Conservation (phyloP, 768 basidiomycete species). For the Boletus tomentosulus region DNA sequence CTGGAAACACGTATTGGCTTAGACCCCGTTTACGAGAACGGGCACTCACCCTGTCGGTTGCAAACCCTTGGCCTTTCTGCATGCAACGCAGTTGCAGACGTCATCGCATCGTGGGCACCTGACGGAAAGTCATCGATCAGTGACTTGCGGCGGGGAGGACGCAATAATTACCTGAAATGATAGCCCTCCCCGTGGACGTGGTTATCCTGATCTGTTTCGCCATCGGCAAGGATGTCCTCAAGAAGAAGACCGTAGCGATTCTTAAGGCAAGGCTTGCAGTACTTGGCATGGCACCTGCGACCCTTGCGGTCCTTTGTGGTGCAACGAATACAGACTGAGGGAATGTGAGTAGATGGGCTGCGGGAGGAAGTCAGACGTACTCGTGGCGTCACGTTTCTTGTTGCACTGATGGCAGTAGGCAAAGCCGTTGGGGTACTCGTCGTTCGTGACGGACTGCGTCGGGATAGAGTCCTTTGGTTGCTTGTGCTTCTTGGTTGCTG, state of each 20-base stretch:
- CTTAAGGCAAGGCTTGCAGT: constrained; percentile 62
- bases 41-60: constrained; percentile 52
- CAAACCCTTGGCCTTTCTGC: constrained; percentile 61
- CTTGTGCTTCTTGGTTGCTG: constrained; percentile 18
- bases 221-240: constrained; percentile 42
- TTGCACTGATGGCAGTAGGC: constrained; percentile 72
- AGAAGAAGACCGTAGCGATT: constrained; percentile 52
- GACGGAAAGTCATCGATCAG: constrained; percentile 12
- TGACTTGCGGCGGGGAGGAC: constrained; percentile 3
- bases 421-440: constrained; percentile 36
- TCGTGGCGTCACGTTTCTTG: constrained; percentile 50
- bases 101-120: constrained; percentile 71
- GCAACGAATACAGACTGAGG: constrained; percentile 35
- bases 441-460: constrained; percentile 13
- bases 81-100: constrained; percentile 62
- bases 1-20: constrained; percentile 23
- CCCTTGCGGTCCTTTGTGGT: constrained; percentile 31
- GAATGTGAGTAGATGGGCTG: constrained; percentile 6
- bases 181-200: constrained; percentile 36
- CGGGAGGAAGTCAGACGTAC: constrained; percentile 33
- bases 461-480: constrained; percentile 25
- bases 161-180: constrained; percentile 47
- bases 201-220: constrained; percentile 21
- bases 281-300: constrained; percentile 52
- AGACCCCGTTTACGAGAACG: neutral